Percentiles rank a stretch among this genome's conserved stretches.
Conservation (phyloP, 2,329 filamentous ascomycete species). For the Sarocladiaceae sp. region DNA sequence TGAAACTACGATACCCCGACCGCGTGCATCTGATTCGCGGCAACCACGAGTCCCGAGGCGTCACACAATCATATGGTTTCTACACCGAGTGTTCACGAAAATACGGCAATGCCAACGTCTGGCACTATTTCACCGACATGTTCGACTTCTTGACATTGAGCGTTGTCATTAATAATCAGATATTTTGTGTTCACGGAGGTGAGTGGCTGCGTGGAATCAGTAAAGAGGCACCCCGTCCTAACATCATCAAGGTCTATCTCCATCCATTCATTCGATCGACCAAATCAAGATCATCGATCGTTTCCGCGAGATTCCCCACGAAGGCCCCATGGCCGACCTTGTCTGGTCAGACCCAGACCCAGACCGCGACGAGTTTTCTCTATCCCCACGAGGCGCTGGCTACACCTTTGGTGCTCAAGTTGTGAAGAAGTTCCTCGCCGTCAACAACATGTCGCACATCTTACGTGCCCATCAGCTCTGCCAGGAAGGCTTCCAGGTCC, state of each 20-base stretch:
- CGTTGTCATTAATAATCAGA: slow-evolving; percentile 97
- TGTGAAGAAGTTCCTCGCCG: slow-evolving; percentile 94
- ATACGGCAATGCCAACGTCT: slow-evolving; percentile 97
- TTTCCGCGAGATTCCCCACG: slow-evolving; percentile 96
- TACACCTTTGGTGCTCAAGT: slow-evolving; percentile 98
- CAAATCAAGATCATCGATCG: slow-evolving; percentile 99
- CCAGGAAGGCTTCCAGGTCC: slow-evolving; percentile 94
- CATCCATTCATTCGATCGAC: slow-evolving; percentile 94
- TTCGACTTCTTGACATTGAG: slow-evolving; percentile 96
- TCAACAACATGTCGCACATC: slow-evolving; percentile 97
- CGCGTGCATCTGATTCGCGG: slow-evolving; percentile 94
- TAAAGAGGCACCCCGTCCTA: slow-evolving; percentile 6
- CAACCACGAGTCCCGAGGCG: slow-evolving; percentile 95
- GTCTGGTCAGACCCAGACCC: slow-evolving; percentile 98
- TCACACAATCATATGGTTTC: slow-evolving; percentile 98
- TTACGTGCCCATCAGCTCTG: slow-evolving; percentile 96
- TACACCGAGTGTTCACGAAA: slow-evolving; percentile 98
- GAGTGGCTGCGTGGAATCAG: slow-evolving; percentile 18
- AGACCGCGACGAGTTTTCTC: slow-evolving; percentile 94
- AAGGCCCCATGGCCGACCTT: slow-evolving; percentile 98
- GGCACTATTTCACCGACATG: slow-evolving; percentile 99
- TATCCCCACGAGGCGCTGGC: slow-evolving; percentile 86
- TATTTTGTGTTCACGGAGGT: slow-evolving; percentile 96
- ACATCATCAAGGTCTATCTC: slow-evolving; percentile 57
- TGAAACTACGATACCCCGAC: slow-evolving; percentile 93